Evolutionary conservation across 2,329 filamentous ascomycete species (phyloP), one percentile per base, ranked within the genome.

Genomic region (Penicillium sp.): DNA sequence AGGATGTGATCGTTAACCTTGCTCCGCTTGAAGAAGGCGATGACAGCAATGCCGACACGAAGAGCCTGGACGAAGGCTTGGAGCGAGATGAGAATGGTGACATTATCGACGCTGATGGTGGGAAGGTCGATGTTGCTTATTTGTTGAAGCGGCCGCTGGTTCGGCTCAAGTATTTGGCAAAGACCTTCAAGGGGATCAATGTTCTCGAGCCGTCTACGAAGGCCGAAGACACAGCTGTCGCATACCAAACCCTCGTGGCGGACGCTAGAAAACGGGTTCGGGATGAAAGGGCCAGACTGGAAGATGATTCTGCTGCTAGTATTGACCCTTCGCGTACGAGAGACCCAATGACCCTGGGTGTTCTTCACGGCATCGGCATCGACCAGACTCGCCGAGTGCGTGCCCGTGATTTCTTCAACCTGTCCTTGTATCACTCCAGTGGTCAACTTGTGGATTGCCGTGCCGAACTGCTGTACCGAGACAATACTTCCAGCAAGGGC

Each of bases 61-160:
- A 80, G 58, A 76, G 72, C 45, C 65, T 78, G 67, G 81, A 84
- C 52, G 80, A 83, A 58, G 77, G 75, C 40, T 76, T 86, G 70
- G 77, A 80, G 32, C 76, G 81, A 58, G 83, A 87, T 65, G 77
- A 82, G 43, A 78, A 84, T 56, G 83, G 83, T 10, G 83, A 87
- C 63, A 76, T 86, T 14, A 75, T 85, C 46, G 85, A 92, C 61
- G 84, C 84, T 32, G 83, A 93, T 58, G 94, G 93, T 11, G 91
- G 97, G 71, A 86, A 91, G 48, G 92, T 97, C 8, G 94, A 97
- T 69, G 94, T 99, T 45, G 92, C 92, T 7, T 95, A 94, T 72
- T 80, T 99, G 43, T 79, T 99, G 48, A 97, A 96, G 75, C 81
- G 93, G 50, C 94, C 94, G 1, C 76, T 99, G 40, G 86, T 96